Conservation (phyloP, 139 green algal species). For the Coccomyxa sp. region DNA sequence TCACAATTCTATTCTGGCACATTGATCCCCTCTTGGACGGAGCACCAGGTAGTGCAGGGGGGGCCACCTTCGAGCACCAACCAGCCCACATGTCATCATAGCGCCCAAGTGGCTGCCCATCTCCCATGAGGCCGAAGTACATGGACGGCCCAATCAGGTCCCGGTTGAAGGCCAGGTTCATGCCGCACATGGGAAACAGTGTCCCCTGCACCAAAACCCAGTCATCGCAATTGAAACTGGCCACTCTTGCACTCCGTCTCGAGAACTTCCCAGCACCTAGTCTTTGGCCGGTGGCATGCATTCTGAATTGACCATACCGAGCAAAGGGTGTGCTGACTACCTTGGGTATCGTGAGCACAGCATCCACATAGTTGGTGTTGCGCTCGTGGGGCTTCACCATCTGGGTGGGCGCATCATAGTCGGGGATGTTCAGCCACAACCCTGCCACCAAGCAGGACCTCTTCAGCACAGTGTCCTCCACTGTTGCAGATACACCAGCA, state of each 20-base stretch:
- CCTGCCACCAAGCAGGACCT: conserved; percentile 23
- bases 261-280: too few relatives aligned
- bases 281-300: too few relatives aligned
- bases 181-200: conserved; percentile 96
- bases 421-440: conserved; percentile 97
- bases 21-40: too few relatives aligned
- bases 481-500: too few relatives aligned
- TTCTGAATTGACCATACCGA: too few relatives aligned
- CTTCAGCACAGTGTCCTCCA: too few relatives aligned
- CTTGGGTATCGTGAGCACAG: conserved; percentile 94
- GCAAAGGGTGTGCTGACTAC: conserved; percentile 1
- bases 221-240: neutral
- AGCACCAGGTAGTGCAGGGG: too few relatives aligned
- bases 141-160: conserved; percentile 88
- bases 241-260: neutral
- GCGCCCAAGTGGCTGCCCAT: conserved; percentile 91
- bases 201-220: conserved; percentile 51
- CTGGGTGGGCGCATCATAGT: conserved; percentile 97
- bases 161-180: conserved; percentile 95
- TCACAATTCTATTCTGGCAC: too few relatives aligned
- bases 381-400: conserved; percentile 95
- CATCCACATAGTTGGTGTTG: conserved; percentile 91
- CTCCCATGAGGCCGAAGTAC: conserved; percentile 98
- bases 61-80: conserved; percentile 84
- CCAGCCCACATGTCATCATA: conserved; percentile 99